Base-by-base conservation (phyloP, 2,329 filamentous ascomycete genomes). In the Capronia americana region DNA sequence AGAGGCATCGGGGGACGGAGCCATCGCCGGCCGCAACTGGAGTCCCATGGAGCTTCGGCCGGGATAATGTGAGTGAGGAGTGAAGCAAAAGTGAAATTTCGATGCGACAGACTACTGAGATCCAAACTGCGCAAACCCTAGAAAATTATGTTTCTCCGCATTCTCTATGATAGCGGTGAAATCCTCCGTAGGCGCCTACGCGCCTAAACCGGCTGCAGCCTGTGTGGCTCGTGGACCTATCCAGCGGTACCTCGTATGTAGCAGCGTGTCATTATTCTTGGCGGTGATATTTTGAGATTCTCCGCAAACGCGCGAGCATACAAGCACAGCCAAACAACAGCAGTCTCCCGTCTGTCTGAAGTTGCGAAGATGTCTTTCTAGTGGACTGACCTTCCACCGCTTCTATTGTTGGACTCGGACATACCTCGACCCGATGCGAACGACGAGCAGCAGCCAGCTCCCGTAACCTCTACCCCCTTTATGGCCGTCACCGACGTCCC, bases 1-100 rank as follows among this genome's bases (percentile, higher is more conserved):
- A 71, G 77, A 74, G 67, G 76, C 76, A 73, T 81, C 79, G 64
- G 78, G 74, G 73, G 75, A 77, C 66, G 79, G 86, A 74, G 90
- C 88, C 80, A 92, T 92, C 71, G 86, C 76, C 74, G 78, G 75
- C 72, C 75, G 75, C 69, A 77, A 77, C 74, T 79, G 79, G 70
- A 79, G 73, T 24, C 63, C 63, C 65, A 70, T 70, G 60, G 34
- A 61, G 17, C 48, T 23, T 41, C 17, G 28, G 24, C 28, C 24
- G 28, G 48, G 26, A 30, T 26, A 41, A 14, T 7, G 30, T 30
- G 57, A 23, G 11, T 34, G n/a, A 48, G 5, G 34, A 59, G 56
- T 24, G 28, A 46, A 11, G 32, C 56, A 38, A 46, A 46, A 14
- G 17, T 48, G 44, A 59, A 61, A 61, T 57, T 20, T 30, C 17